Base-by-base conservation (phyloP, 2,329 filamentous ascomycete species). In the Xylaria sp. region DNA sequence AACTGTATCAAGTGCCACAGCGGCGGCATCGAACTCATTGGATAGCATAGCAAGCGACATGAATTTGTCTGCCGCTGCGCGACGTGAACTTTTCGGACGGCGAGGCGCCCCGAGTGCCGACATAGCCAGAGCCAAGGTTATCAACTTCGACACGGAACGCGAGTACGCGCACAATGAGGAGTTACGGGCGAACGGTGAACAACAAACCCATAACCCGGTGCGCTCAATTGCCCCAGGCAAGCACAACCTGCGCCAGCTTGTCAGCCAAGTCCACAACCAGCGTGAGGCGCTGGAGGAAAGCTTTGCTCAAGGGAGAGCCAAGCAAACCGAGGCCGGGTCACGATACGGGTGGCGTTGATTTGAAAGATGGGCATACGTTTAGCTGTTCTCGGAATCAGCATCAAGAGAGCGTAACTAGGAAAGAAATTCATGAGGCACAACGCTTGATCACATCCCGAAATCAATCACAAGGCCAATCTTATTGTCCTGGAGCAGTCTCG, bases 241-340 rank as follows among this genome's bases (percentile, higher is more conserved):
- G 77, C 92, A 97, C 76, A 95, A 84, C 69, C 79, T 97, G 73
- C 87, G 88, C 70, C 92, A 96, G 77, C 80, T 97, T 67, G 89
- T 97, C 66, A 91, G 86, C 74, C 89, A 89, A 62, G 92, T 90
- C 30, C 85, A 85, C 66, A 90, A 81, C 63, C 92, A 97, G 75
- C 86, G 87, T 71, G 91, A 96, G 9, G 92, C 91, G 2, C 77
- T 97, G 66, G 92, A 97, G 75, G 93, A 97, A 70, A 92, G 90
- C 72, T 97, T 96, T 78, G 91, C 91, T 18, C 80, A 87, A 66
- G 90, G 91, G 4, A 87, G 84, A 76, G 84, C 82, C 68, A 94
- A 92, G 70, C 87, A 90, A 73, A 87, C 84, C 68, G 92, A 96
- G 72, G 91, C 91, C 18, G 90, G 89, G 3, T 86, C 84, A 59